Percentiles rank a stretch among this genome's conserved stretches.
These are phyloP conservation scores for Danielia oregonensis DNA, from an alignment of 805 yeast genomes.

Conservation along the genomic window DNA sequence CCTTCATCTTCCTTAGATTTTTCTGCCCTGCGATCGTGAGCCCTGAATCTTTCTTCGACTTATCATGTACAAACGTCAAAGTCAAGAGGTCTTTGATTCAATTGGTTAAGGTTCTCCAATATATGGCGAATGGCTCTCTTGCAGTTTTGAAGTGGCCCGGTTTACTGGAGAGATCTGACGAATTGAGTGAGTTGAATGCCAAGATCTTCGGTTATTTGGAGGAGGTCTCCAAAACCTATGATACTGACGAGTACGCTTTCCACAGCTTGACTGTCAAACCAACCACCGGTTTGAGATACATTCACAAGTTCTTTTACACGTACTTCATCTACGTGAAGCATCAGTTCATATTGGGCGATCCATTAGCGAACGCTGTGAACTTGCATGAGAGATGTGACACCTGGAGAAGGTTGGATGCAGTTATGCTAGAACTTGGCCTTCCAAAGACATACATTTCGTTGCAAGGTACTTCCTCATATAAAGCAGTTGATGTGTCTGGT, in stretches of 20 bases:
- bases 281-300: constrained; percentile 33
- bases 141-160: constrained; percentile 63
- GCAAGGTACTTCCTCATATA: constrained; percentile 52
- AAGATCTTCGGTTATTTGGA: constrained; percentile 28
- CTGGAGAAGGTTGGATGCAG: constrained; percentile 42
- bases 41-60: constrained; percentile 59
- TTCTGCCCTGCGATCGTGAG: constrained; percentile 88
- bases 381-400: constrained; percentile 20
- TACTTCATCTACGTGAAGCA: constrained; percentile 30
- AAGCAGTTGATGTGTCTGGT: constrained; percentile 36
- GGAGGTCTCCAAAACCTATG: constrained; percentile 17
- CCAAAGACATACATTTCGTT: constrained; percentile 55
- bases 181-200: constrained; percentile 27
- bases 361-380: constrained; percentile 12
- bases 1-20: constrained; percentile 76
- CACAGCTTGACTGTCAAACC: constrained; percentile 25
- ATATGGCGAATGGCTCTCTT: constrained; percentile 80
- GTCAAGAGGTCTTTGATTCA: constrained; percentile 68
- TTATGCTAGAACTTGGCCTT: constrained; percentile 51
- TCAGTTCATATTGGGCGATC: constrained; percentile 23
- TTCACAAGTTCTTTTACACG: constrained; percentile 38
- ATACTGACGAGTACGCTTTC: constrained; percentile 23
- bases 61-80: constrained; percentile 24
- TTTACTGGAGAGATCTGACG: constrained; percentile 38
- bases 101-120: constrained; percentile 79